Evolutionary conservation across 805 yeast species (phyloP).

Genomic region (Danielia oregonensis): DNA sequence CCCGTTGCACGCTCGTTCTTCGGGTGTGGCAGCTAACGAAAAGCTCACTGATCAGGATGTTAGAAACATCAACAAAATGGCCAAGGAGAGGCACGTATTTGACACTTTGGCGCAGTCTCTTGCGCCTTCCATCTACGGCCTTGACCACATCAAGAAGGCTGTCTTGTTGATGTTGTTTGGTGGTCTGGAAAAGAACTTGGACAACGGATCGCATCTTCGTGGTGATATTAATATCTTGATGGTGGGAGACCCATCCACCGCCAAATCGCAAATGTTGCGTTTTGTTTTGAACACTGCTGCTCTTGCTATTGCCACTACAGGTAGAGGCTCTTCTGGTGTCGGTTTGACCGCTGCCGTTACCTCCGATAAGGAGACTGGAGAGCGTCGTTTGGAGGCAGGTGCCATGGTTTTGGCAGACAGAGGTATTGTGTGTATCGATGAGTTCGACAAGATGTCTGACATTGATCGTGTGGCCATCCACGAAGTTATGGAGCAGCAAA

Average conservation of each 20-base stretch:
- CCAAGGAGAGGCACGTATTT: conserved; percentile 69
- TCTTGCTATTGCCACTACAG: conserved; percentile 95
- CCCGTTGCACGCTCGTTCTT: conserved; percentile 81
- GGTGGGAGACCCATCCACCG: conserved; percentile 99
- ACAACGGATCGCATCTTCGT: conserved; percentile 93
- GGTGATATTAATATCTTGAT: conserved; percentile 94
- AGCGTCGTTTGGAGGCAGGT: conserved; percentile 94
- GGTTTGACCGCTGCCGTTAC: conserved; percentile 99
- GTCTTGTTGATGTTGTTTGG: conserved; percentile 87
- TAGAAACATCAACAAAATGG: conserved; percentile 75
- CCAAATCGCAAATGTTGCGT: conserved; percentile 92
- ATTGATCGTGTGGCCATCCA: conserved; percentile 96
- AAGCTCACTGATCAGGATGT: conserved; percentile 76
- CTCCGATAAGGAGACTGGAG: conserved; percentile 94
- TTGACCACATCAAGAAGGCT: conserved; percentile 86
- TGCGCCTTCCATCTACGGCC: conserved; percentile 96
- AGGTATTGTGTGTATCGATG: conserved; percentile 97
- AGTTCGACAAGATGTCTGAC: conserved; percentile 97
- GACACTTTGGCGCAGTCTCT: conserved; percentile 78
- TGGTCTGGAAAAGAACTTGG: conserved; percentile 90
- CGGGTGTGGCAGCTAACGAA: conserved; percentile 72
- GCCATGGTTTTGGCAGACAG: conserved; percentile 98
- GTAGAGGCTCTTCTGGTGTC: conserved; percentile 99
- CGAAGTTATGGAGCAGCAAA: conserved; percentile 99
- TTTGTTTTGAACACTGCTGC: conserved; percentile 94